These are phyloP conservation scores for Niveomyces coronatus DNA, from an alignment of 2,329 filamentous ascomycete species.

Conservation along the genomic window DNA sequence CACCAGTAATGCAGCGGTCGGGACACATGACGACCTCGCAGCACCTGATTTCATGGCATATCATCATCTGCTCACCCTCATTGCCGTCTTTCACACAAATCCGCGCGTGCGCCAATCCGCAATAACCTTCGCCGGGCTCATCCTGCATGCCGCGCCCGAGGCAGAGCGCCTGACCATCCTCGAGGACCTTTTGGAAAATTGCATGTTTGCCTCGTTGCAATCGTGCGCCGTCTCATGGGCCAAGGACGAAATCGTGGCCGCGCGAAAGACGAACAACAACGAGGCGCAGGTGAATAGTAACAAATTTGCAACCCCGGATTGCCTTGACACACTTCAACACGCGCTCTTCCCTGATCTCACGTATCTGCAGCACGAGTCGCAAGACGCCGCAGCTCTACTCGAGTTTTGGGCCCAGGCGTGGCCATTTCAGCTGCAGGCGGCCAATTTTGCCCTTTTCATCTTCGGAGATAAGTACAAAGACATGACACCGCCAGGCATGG, in stretches of 20 bases:
- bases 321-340: slow-evolving; percentile 51
- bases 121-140: slow-evolving; percentile 39
- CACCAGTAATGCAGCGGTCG: slow-evolving; percentile 20
- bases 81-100: slow-evolving; percentile 46
- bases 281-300: slow-evolving; percentile 21
- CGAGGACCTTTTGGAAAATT: slow-evolving; percentile 55
- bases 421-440: slow-evolving; percentile 47
- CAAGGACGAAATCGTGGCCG: slow-evolving; percentile 48
- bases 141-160: slow-evolving; percentile 50
- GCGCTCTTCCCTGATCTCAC: slow-evolving; percentile 48
- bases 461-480: slow-evolving; percentile 35
- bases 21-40: too few relatives aligned
- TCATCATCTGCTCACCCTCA: slow-evolving; percentile 47
- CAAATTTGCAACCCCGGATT: slow-evolving; percentile 42
- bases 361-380: slow-evolving; percentile 27
- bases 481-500: slow-evolving; percentile 46
- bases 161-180: slow-evolving; percentile 50
- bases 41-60: slow-evolving; percentile 46
- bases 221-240: slow-evolving; percentile 54
- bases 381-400: slow-evolving; percentile 30
- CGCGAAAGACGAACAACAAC: slow-evolving; percentile 19
- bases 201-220: slow-evolving; percentile 51
- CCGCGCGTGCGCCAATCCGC: slow-evolving; percentile 45
- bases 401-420: slow-evolving; percentile 43
- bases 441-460: slow-evolving; percentile 51